Evolutionary conservation across 805 yeast genomes (phyloP).

Genomic region (Osmozyma mogii): DNA sequence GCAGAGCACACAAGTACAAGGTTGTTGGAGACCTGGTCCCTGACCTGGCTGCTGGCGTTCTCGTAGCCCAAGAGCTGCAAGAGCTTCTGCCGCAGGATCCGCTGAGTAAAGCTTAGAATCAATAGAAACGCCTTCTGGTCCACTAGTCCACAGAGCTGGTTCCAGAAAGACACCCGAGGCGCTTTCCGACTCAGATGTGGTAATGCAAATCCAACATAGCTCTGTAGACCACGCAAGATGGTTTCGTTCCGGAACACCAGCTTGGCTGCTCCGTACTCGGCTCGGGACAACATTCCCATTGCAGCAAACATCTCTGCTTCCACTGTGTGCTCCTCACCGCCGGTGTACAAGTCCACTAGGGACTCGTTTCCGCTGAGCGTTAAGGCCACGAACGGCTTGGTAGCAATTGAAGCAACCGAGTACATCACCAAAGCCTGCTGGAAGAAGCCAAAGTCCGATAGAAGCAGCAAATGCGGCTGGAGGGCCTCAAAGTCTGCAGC

Average conservation of each 20-base stretch:
- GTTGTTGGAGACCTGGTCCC: conserved; percentile 11
- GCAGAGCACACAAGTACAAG: conserved; percentile 19
- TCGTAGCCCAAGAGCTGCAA: conserved; percentile 22
- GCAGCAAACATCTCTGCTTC: conserved; percentile 4
- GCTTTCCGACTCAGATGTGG: conserved; percentile 1
- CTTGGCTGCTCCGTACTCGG: conserved; percentile 14
- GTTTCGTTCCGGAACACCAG: conserved; percentile 1
- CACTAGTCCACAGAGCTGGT: conserved; percentile 17
- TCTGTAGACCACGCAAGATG: conserved; percentile 6
- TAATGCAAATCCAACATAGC: conserved; percentile 11
- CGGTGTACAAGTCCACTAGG: conserved; percentile 15
- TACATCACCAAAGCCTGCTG: conserved; percentile 17
- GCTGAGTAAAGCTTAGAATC: conserved; percentile 18
- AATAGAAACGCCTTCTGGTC: conserved; percentile 25
- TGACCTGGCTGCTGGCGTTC: conserved; percentile 3
- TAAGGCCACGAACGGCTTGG: conserved; percentile 23
- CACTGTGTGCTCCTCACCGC: conserved; percentile 1
- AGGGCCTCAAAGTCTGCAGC: conserved; percentile 15
- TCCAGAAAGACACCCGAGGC: conserved; percentile 7
- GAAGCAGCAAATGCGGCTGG: conserved; percentile 1
- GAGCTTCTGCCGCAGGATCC: conserved; percentile 17
- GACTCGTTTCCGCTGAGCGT: conserved; percentile 7
- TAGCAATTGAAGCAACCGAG: conserved; percentile 17
- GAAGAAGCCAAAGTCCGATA: conserved; percentile 1
- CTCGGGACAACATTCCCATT: conserved; percentile 16